Conservation (phyloP, 495 filamentous ascomycete species). For the Apiosordaria backusii region DNA sequence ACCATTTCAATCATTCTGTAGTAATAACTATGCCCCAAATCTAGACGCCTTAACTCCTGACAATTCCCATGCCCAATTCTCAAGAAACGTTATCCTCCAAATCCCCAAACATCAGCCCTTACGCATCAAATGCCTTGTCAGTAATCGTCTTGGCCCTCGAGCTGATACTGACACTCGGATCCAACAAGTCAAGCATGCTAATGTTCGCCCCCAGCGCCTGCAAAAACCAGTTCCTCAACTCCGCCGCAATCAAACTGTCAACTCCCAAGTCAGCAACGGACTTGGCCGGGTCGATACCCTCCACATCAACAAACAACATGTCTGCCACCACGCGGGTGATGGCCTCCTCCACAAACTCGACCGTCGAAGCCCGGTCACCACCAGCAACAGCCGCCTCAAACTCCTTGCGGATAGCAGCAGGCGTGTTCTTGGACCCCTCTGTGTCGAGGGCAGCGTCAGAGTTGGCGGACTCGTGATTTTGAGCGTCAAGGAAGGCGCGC, state of each 20-base stretch:
- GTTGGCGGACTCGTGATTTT: background rate
- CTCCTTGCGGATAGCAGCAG: background rate
- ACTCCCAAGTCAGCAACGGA: slow-evolving; percentile 37
- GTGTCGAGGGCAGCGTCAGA: background rate
- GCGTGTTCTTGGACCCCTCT: background rate
- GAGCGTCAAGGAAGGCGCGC: background rate
- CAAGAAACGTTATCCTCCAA: background rate
- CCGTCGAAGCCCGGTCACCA: background rate
- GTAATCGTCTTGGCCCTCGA: background rate
- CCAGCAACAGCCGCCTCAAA: background rate
- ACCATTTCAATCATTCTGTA: no score
- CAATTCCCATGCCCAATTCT: no score
- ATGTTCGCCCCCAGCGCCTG: slow-evolving; percentile 42
- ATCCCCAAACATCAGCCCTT: background rate
- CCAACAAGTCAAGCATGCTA: slow-evolving; percentile 37
- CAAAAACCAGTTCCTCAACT: slow-evolving; percentile 48
- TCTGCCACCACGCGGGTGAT: slow-evolving; percentile 1
- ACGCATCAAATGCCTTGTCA: background rate
- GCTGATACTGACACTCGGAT: background rate
- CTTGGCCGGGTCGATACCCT: slow-evolving; percentile 33
- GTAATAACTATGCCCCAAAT: no score
- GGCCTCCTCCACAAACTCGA: background rate
- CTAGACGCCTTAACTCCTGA: no score
- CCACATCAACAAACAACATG: slow-evolving; percentile 26
- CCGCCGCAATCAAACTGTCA: slow-evolving; percentile 48